Percentiles rank a stretch among this genome's conserved stretches.
Conservation (phyloP, 2,329 filamentous ascomycete genomes). For the Alternaria infectoria region DNA sequence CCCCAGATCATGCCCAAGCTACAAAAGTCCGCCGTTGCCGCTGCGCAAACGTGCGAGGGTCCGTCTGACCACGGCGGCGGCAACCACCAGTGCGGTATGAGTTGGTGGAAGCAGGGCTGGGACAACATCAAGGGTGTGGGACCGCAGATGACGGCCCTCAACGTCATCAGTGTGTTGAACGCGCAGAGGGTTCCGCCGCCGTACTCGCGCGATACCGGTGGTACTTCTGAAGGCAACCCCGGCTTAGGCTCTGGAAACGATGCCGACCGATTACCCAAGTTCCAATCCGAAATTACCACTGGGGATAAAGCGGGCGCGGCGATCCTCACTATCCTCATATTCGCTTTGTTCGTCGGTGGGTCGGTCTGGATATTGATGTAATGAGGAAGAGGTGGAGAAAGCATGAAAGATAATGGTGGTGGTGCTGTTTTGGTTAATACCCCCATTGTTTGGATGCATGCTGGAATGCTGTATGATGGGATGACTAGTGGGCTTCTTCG, state of each 20-base stretch:
- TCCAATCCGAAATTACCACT: conserved; percentile 36
- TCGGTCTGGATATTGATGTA: conserved; percentile 6
- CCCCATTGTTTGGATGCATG: background rate
- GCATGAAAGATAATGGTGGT: background rate
- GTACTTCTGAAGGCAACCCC: conserved; percentile 56
- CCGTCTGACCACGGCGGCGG: conserved; percentile 44
- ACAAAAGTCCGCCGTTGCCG: conserved; percentile 59
- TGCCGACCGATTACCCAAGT: conserved; percentile 23
- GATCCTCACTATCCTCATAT: conserved; percentile 49
- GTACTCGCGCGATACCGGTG: conserved; percentile 58
- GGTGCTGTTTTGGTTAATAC: background rate
- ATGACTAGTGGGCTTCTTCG: background rate
- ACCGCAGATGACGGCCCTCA: conserved; percentile 64
- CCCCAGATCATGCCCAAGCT: conserved; percentile 60
- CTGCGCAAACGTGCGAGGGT: conserved; percentile 61
- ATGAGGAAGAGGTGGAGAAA: background rate
- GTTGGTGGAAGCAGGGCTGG: conserved; percentile 50
- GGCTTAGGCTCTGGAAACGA: conserved; percentile 44
- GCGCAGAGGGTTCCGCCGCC: conserved; percentile 50
- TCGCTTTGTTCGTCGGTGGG: background rate
- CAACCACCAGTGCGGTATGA: conserved; percentile 49
- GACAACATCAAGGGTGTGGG: conserved; percentile 60
- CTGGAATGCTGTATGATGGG: background rate
- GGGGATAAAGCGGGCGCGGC: conserved; percentile 52
- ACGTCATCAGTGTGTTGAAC: conserved; percentile 56